phyloP scores from a whole-genome alignment of 192 early-diverging fungal species.

The Piromyces sp. region DNA sequence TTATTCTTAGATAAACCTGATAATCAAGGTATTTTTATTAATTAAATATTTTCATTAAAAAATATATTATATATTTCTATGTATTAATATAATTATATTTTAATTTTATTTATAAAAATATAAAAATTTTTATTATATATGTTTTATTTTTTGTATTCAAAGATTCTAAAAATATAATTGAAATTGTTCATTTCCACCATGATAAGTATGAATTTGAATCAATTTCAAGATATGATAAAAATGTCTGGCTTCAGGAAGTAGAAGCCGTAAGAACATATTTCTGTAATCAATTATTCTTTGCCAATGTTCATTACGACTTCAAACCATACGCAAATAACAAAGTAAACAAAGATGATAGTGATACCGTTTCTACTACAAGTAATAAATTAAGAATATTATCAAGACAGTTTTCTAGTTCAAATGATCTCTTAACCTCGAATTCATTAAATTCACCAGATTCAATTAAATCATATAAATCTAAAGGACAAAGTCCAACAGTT shows the following conservation, averaged over 20 bases:
- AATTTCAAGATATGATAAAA: constrained; percentile 22
- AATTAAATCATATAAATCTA: background rate
- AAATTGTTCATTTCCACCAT: constrained; percentile 24
- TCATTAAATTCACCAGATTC: background rate
- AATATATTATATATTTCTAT: too few relatives aligned
- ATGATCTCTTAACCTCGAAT: background rate
- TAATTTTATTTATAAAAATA: too few relatives aligned
- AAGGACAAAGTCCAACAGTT: background rate
- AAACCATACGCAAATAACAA: background rate
- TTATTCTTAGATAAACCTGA: constrained; percentile 25
- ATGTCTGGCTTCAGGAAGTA: constrained; percentile 23
- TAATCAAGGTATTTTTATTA: constrained; percentile 10
- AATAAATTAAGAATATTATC: background rate
- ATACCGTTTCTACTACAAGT: background rate
- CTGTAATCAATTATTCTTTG: constrained; percentile 1
- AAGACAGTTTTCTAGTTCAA: background rate
- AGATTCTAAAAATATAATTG: constrained; percentile 22
- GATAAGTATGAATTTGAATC: constrained; percentile 20
- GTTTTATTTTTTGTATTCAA: too few relatives aligned
- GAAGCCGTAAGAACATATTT: constrained; percentile 16
- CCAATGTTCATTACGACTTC: background rate
- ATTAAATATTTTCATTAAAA: too few relatives aligned
- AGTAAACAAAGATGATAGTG: background rate
- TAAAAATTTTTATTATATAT: too few relatives aligned
- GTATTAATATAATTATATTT: too few relatives aligned